phyloP scores from a whole-genome alignment of 345 rosid species.

The Microcos paniculata region DNA sequence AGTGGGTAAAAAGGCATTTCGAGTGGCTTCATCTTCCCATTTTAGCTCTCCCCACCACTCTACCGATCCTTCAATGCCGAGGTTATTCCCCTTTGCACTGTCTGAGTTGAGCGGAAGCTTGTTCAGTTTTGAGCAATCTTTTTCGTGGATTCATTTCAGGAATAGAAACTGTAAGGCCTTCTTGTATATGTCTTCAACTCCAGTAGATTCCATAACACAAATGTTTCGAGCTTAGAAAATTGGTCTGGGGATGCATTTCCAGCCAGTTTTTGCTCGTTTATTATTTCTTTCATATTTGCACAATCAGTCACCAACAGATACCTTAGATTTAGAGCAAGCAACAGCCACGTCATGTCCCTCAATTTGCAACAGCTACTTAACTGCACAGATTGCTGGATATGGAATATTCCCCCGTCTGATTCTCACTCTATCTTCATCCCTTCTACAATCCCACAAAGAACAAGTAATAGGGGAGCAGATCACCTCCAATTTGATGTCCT shows the following conservation, averaged over 20 bases:
- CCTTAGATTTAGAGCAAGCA: slow-evolving; percentile 20
- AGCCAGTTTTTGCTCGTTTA: not conserved
- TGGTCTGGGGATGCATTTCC: not conserved
- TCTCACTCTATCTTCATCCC: not conserved
- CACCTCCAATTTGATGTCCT: too few species aligned
- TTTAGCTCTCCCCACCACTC: not conserved
- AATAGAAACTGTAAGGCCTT: slow-evolving; percentile 12
- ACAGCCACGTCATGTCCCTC: slow-evolving; percentile 23
- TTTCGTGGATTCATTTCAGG: not conserved
- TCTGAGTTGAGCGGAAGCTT: slow-evolving; percentile 21
- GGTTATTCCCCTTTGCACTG: not conserved
- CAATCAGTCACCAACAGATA: not conserved
- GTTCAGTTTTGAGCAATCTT: slow-evolving; percentile 11
- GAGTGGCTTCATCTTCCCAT: not conserved
- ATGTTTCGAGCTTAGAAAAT: slow-evolving; percentile 21
- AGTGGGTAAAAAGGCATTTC: not conserved
- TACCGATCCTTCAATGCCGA: not conserved
- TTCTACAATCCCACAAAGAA: not conserved
- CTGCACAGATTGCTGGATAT: too few species aligned
- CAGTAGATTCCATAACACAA: not conserved
- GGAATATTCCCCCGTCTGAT: not conserved
- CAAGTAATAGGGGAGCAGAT: too few species aligned
- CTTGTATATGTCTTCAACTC: slow-evolving; percentile 20
- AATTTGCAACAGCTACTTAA: not conserved
- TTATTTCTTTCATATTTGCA: slow-evolving; percentile 15